Percentiles rank a stretch among this genome's conserved stretches.
These are phyloP conservation scores for Fonsecaea multimorphosa DNA, from an alignment of 2,329 filamentous ascomycete species.

Conservation along the genomic window DNA sequence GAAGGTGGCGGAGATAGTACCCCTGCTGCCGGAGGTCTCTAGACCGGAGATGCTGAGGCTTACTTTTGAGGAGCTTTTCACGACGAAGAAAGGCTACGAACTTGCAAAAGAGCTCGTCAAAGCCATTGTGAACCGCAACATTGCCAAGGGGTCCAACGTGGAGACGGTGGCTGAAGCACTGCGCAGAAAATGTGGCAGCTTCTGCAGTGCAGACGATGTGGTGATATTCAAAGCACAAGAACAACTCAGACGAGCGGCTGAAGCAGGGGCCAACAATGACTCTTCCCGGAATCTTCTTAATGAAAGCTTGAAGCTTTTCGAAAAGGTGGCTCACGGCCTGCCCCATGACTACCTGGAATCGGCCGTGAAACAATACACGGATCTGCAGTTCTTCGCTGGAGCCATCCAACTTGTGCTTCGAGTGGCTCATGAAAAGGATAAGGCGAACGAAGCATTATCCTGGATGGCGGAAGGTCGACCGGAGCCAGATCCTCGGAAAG, in stretches of 20 bases:
- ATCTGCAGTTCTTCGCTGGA: constrained; percentile 87
- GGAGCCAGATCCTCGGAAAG: constrained; percentile 70
- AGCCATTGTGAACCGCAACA: constrained; percentile 96
- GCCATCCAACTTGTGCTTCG: constrained; percentile 85
- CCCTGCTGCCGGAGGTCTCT: constrained; percentile 72
- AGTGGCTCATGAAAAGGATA: constrained; percentile 83
- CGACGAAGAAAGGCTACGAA: constrained; percentile 77
- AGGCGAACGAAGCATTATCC: constrained; percentile 79
- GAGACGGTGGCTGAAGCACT: constrained; percentile 97
- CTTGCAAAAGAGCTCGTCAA: constrained; percentile 94
- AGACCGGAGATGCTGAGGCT: constrained; percentile 74
- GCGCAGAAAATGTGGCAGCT: constrained; percentile 88
- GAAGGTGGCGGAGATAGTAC: constrained; percentile 84
- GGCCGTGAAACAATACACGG: constrained; percentile 79
- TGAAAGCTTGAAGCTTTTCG: constrained; percentile 86
- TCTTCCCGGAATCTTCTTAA: constrained; percentile 79
- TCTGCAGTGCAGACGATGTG: constrained; percentile 96
- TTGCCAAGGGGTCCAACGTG: constrained; percentile 94
- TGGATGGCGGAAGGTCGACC: constrained; percentile 89
- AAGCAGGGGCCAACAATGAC: constrained; percentile 76
- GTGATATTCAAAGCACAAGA: constrained; percentile 99
- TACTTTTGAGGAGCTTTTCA: constrained; percentile 88
- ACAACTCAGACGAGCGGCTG: constrained; percentile 84
- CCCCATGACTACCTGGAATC: constrained; percentile 78
- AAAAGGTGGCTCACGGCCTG: constrained; percentile 83